These are phyloP conservation scores for Microdochium nivale DNA, from an alignment of 2,329 filamentous ascomycete species.

Conservation along the genomic window DNA sequence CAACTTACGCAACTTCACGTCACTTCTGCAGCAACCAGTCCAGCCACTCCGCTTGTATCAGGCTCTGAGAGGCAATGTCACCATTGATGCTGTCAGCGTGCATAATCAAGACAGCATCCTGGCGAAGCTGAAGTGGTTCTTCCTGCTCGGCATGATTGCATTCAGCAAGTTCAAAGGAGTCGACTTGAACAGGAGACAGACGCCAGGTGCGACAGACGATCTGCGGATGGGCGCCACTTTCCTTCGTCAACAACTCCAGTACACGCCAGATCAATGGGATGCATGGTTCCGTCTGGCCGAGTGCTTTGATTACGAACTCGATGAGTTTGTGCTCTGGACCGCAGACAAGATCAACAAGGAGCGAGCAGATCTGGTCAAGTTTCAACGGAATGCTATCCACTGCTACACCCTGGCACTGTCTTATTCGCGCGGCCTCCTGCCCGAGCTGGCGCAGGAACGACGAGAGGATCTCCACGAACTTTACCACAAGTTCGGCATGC, in stretches of 20 bases:
- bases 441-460: conserved; percentile 32
- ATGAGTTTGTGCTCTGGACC: conserved; percentile 81
- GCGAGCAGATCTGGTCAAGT: conserved; percentile 61
- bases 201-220: conserved; percentile 72
- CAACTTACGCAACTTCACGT: conserved; percentile 75
- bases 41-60: conserved; percentile 73
- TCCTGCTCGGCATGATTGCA: conserved; percentile 79
- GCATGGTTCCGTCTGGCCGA: conserved; percentile 85
- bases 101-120: conserved; percentile 60
- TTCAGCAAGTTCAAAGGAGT: conserved; percentile 72
- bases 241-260: conserved; percentile 74
- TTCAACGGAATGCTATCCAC: conserved; percentile 75
- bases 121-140: conserved; percentile 84
- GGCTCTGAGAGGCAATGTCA: conserved; percentile 70
- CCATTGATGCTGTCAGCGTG: conserved; percentile 63
- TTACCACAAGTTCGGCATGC: conserved; percentile 53
- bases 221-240: conserved; percentile 74
- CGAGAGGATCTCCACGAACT: conserved; percentile 46
- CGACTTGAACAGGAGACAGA: conserved; percentile 65
- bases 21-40: conserved; percentile 75
- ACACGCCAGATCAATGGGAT: conserved; percentile 76
- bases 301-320: conserved; percentile 78
- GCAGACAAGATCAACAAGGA: conserved; percentile 88
- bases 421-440: conserved; percentile 37
- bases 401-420: conserved; percentile 60